phyloP scores from a whole-genome alignment of 805 yeast genomes.

The Yueomyces sp. region DNA sequence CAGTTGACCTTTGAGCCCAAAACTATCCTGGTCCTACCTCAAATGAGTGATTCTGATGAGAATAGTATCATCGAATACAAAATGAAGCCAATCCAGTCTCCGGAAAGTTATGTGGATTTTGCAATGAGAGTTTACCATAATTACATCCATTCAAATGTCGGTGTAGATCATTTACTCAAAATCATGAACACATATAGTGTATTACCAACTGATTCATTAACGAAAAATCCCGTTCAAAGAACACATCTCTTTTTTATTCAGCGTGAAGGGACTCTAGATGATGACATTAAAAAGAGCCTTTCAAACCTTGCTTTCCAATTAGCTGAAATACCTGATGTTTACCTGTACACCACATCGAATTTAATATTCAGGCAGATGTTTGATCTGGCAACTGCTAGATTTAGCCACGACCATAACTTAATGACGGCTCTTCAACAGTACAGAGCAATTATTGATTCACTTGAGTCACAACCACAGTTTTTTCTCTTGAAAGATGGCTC shows the following conservation, averaged over 20 bases:
- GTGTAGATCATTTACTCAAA: slow-evolving; percentile 4
- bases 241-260: slow-evolving; percentile 41
- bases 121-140: slow-evolving; percentile 35
- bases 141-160: slow-evolving; percentile 26
- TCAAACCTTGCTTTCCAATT: slow-evolving; percentile 44
- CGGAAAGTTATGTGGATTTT: slow-evolving; percentile 29
- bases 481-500: slow-evolving; percentile 47
- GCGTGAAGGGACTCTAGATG: slow-evolving; percentile 40
- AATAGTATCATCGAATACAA: slow-evolving; percentile 7
- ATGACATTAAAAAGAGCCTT: slow-evolving; percentile 11
- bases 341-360: slow-evolving; percentile 16
- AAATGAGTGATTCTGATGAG: too few relatives aligned
- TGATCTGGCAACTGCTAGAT: background rate
- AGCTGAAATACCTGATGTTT: slow-evolving; percentile 43
- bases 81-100: slow-evolving; percentile 11
- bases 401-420: too few relatives aligned
- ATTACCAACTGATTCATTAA: slow-evolving; percentile 16
- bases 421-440: background rate
- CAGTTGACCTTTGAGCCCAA: slow-evolving; percentile 4
- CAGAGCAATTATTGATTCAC: slow-evolving; percentile 29
- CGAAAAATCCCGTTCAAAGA: slow-evolving; percentile 4
- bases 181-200: slow-evolving; percentile 8
- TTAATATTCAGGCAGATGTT: background rate
- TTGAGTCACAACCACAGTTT: slow-evolving; percentile 49
- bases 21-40: slow-evolving; percentile 33